Percentiles rank a stretch among this genome's conserved stretches.
Evolutionary conservation across 228 moss, liverwort and hornwort species (phyloP).

Genomic region (Sphagnum magellanicum): DNA sequence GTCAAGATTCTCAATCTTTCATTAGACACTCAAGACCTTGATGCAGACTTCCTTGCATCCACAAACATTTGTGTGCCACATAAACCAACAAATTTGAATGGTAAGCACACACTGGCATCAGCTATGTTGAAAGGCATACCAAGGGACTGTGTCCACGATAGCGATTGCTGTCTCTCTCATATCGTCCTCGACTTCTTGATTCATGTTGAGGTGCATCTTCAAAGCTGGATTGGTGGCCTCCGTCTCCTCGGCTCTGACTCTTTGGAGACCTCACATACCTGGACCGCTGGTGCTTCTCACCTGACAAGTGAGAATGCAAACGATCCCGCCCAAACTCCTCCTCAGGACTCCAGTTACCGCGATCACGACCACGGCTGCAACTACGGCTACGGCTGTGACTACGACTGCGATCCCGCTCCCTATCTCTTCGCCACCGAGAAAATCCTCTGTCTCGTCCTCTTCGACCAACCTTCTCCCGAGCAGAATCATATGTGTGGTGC

Average conservation of each 20-base stretch:
- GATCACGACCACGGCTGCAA: constrained; percentile 66
- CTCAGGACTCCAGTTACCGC: constrained; percentile 78
- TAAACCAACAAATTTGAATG: no score
- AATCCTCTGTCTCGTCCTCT: constrained; percentile 61
- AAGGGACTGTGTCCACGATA: constrained; percentile 55
- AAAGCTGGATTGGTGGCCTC: constrained; percentile 85
- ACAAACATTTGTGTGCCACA: not conserved
- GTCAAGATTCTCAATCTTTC: no score
- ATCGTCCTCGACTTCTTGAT: constrained; percentile 70
- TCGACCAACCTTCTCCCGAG: constrained; percentile 61
- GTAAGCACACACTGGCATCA: no score
- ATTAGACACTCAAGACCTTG: not conserved
- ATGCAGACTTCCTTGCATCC: not conserved
- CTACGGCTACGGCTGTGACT: constrained; percentile 81
- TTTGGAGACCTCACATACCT: constrained; percentile 70
- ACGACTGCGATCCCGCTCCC: constrained; percentile 54
- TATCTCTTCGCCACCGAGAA: constrained; percentile 60
- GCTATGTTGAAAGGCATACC: constrained; percentile 22
- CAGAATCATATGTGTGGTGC: constrained; percentile 59
- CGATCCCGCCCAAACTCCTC: constrained; percentile 61
- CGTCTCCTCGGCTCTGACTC: constrained; percentile 83
- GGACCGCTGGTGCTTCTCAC: constrained; percentile 47
- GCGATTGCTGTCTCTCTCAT: constrained; percentile 71
- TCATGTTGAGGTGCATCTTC: constrained; percentile 46
- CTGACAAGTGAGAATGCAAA: constrained; percentile 61